A percentile compares a stretch with the other conserved stretches of the same genome.
These are phyloP conservation scores for Leishmania major DNA, from an alignment of 208 protist genomes.

Conservation along the genomic window DNA sequence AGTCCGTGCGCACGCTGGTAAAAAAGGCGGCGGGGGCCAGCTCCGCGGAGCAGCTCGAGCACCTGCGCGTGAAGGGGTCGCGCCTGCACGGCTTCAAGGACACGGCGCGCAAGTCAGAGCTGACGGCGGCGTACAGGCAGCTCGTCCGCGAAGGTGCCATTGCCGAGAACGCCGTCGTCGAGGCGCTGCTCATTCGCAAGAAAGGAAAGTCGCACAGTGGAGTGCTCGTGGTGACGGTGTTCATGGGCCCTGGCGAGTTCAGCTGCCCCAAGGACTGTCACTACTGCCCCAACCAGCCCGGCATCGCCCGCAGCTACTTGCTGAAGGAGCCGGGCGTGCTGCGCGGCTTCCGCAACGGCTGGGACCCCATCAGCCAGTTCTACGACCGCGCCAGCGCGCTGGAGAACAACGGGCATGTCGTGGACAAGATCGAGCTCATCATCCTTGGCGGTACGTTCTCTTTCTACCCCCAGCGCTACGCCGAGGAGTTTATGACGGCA, in stretches of 20 bases:
- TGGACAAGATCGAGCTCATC: slow-evolving; percentile 99
- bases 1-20: slow-evolving; percentile 64
- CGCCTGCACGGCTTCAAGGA: slow-evolving; percentile 82
- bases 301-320: slow-evolving; percentile 89
- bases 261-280: slow-evolving; percentile 94
- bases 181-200: slow-evolving; percentile 87
- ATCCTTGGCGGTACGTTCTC: slow-evolving; percentile 99
- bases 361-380: slow-evolving; percentile 92
- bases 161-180: slow-evolving; percentile 37
- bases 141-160: slow-evolving; percentile 73
- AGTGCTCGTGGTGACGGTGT: slow-evolving; percentile 93
- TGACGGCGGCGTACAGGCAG: slow-evolving; percentile 85
- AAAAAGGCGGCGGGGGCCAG: slow-evolving; percentile 29
- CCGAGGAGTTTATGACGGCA: slow-evolving; percentile 87
- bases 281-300: slow-evolving; percentile 95
- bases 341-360: slow-evolving; percentile 90
- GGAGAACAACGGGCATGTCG: slow-evolving; percentile 92
- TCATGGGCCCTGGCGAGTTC: slow-evolving; percentile 92
- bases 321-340: slow-evolving; percentile 92
- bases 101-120: slow-evolving; percentile 88
- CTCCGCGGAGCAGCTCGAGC: slow-evolving; percentile 61
- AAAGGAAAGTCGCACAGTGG: slow-evolving; percentile 86
- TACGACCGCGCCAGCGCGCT: slow-evolving; percentile 91
- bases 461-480: slow-evolving; percentile 96
- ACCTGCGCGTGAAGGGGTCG: slow-evolving; percentile 76